These are phyloP conservation scores for Seiridium cupressi DNA, from an alignment of 2,329 filamentous ascomycete genomes.

Conservation along the genomic window DNA sequence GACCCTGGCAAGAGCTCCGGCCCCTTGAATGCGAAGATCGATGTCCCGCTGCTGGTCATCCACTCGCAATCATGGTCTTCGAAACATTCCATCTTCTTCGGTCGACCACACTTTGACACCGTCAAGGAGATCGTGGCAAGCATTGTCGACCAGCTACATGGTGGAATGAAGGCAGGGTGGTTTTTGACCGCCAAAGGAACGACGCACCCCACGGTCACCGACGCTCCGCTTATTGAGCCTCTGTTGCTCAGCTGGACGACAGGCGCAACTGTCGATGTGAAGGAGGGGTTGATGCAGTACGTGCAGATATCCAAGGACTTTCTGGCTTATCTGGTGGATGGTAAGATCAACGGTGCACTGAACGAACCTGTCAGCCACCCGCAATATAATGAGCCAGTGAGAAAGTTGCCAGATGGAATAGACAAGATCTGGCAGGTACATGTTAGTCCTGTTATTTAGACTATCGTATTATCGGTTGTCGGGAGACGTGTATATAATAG, in stretches of 20 bases:
- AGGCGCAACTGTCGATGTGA: conserved; percentile 56
- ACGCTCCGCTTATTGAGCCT: conserved; percentile 64
- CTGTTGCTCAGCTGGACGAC: conserved; percentile 60
- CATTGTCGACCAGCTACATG: conserved; percentile 34
- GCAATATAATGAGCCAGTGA: conserved; percentile 29
- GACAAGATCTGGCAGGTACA: conserved; percentile 33
- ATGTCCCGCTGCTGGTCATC: conserved; percentile 58
- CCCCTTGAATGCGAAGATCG: conserved; percentile 56
- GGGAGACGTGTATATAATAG: too few relatives aligned
- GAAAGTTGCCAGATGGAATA: conserved; percentile 37
- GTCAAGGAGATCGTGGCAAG: conserved; percentile 54
- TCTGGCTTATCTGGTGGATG: conserved; percentile 43
- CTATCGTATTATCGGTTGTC: not conserved
- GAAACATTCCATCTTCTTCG: conserved; percentile 56
- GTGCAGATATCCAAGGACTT: conserved; percentile 59
- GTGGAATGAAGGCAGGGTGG: conserved; percentile 41
- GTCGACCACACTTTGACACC: conserved; percentile 62
- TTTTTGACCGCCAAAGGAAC: conserved; percentile 55
- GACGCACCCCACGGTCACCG: conserved; percentile 63
- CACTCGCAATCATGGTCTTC: conserved; percentile 66
- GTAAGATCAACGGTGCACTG: conserved; percentile 45
- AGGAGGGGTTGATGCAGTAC: conserved; percentile 57
- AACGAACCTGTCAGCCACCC: conserved; percentile 45
- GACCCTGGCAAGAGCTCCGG: conserved; percentile 67
- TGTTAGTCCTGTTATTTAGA: conserved; percentile 16